phyloP scores from a whole-genome alignment of 1,139 yeast species.

The Geotrichum cucujoidarum region DNA sequence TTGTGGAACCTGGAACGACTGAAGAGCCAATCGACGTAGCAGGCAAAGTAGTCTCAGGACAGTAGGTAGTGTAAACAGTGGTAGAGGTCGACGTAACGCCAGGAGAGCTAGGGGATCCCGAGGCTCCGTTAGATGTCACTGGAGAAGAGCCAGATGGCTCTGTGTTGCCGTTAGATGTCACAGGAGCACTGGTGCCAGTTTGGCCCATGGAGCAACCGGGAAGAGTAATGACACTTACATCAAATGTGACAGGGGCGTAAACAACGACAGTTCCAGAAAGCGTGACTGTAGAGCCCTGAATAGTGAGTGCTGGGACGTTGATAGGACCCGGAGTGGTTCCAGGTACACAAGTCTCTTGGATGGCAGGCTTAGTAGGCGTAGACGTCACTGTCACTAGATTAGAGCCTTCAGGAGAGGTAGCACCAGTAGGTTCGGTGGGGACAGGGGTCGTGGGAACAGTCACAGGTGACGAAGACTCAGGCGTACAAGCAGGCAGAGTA shows the following conservation, averaged over 20 bases:
- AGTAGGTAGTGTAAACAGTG: background rate
- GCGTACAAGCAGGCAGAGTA: slow-evolving; percentile 16
- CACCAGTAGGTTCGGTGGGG: background rate
- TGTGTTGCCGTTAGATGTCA: background rate
- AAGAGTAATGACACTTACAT: slow-evolving; percentile 17
- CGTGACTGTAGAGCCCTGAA: slow-evolving; percentile 18
- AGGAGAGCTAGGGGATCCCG: background rate
- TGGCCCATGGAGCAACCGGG: slow-evolving; percentile 19
- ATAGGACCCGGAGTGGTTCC: slow-evolving; percentile 11
- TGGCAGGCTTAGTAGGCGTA: background rate
- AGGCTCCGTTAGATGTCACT: slow-evolving; percentile 11
- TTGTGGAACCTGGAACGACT: slow-evolving; percentile 19
- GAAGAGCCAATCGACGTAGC: slow-evolving; percentile 16
- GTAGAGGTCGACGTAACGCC: background rate
- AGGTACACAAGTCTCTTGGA: slow-evolving; percentile 13
- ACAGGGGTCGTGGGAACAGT: background rate
- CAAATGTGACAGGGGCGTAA: slow-evolving; percentile 17
- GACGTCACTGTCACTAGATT: background rate
- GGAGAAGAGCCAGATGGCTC: slow-evolving; percentile 23
- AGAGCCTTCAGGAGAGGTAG: background rate
- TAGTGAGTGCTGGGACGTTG: slow-evolving; percentile 16
- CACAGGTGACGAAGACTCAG: slow-evolving; percentile 16
- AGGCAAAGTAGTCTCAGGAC: slow-evolving; percentile 12
- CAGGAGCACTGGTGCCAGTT: background rate
- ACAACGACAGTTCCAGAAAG: slow-evolving; percentile 21